A percentile compares a stretch with the other conserved stretches of the same genome.
Conservation (phyloP, 2,329 filamentous ascomycete species). For the Lasiodiplodia gonubiensis region DNA sequence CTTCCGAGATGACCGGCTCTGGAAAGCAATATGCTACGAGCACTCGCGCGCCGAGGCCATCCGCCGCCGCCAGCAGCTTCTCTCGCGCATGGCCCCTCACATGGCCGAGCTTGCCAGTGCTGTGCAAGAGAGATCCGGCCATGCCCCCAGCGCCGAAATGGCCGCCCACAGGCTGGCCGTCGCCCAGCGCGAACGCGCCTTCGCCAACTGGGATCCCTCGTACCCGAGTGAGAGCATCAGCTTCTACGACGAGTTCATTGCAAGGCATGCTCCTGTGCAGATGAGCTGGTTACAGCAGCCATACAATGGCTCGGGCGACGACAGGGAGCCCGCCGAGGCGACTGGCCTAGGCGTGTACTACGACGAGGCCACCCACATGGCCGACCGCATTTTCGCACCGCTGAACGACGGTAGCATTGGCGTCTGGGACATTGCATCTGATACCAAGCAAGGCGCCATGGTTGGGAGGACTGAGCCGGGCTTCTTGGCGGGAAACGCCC, state of each 20-base stretch:
- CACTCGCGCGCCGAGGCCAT: slow-evolving; percentile 69
- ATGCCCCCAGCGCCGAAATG: slow-evolving; percentile 40
- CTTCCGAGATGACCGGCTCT: slow-evolving; percentile 75
- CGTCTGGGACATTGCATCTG: slow-evolving; percentile 70
- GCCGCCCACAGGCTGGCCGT: slow-evolving; percentile 40
- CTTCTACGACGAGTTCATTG: slow-evolving; percentile 91
- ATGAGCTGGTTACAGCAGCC: slow-evolving; percentile 79
- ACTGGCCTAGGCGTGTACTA: slow-evolving; percentile 74
- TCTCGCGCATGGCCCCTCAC: slow-evolving; percentile 47
- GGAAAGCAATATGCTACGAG: slow-evolving; percentile 77
- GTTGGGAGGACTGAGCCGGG: slow-evolving; percentile 59
- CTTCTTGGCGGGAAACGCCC: slow-evolving; percentile 64
- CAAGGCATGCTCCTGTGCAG: slow-evolving; percentile 74
- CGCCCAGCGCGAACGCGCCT: slow-evolving; percentile 51
- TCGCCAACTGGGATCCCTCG: slow-evolving; percentile 83
- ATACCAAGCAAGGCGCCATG: slow-evolving; percentile 62
- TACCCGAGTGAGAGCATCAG: slow-evolving; percentile 73
- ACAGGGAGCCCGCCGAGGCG: slow-evolving; percentile 64
- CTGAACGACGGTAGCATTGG: slow-evolving; percentile 88
- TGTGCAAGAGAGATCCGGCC: slow-evolving; percentile 39
- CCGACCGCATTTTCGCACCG: slow-evolving; percentile 72
- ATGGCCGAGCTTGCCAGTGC: slow-evolving; percentile 51
- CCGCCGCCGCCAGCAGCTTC: slow-evolving; percentile 59
- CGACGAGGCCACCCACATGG: slow-evolving; percentile 55
- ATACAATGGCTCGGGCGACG: slow-evolving; percentile 44